These are phyloP conservation scores for Kondoa subrosea DNA, from an alignment of 768 basidiomycete genomes.

Conservation along the genomic window DNA sequence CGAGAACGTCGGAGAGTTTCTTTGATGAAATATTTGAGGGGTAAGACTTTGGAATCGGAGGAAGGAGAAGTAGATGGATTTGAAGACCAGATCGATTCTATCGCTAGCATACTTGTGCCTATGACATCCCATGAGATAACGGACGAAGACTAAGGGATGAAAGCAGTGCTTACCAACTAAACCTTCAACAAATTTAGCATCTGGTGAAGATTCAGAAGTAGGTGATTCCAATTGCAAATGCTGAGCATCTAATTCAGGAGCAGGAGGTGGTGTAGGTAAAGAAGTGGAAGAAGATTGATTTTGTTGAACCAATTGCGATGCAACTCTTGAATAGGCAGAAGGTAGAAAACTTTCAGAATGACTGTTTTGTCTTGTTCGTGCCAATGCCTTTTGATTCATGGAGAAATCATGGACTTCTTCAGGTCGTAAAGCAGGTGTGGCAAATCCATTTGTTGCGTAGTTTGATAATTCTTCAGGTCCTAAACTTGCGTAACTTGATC, in stretches of 20 bases:
- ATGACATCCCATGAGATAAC: not conserved
- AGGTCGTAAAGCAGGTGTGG: not conserved
- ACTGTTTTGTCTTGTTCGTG: too few relatives aligned
- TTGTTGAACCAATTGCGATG: not conserved
- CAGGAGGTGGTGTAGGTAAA: not conserved
- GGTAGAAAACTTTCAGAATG: too few relatives aligned
- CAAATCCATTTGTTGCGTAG: not conserved
- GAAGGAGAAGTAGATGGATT: not conserved
- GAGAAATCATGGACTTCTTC: not conserved
- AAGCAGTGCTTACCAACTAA: slow-evolving; percentile 15
- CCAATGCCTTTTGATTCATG: too few relatives aligned
- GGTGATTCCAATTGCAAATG: not conserved
- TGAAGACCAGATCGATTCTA: slow-evolving; percentile 4
- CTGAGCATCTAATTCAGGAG: not conserved
- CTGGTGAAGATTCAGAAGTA: not conserved
- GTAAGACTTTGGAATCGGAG: slow-evolving; percentile 15
- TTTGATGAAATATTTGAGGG: slow-evolving; percentile 47
- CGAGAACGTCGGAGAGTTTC: slow-evolving; percentile 74
- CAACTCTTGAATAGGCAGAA: not conserved
- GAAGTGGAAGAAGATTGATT: not conserved
- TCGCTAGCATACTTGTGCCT: slow-evolving; percentile 1
- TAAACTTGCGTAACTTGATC: not conserved
- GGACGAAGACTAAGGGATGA: not conserved
- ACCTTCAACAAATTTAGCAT: slow-evolving; percentile 18
- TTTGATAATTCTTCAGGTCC: not conserved